Evolutionary conservation across 225 moss, liverwort and hornwort genomes (phyloP).

Genomic region (Antitrichia curtipendula): DNA sequence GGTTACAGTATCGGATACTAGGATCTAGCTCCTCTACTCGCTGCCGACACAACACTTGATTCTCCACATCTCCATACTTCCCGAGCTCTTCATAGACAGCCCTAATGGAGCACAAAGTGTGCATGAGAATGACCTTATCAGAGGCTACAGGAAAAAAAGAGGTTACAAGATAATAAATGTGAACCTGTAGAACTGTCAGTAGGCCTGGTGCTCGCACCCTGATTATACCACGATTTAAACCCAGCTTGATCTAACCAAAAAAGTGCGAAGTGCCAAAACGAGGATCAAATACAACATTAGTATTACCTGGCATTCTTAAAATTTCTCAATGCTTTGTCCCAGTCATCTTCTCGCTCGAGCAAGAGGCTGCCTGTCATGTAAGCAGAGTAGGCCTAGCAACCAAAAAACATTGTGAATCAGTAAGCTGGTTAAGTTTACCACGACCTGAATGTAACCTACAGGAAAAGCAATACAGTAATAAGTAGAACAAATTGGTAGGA

Average conservation of each 20-base stretch:
- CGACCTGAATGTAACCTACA: neutral
- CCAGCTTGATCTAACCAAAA: neutral
- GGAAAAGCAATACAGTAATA: neutral
- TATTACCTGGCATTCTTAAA: slow-evolving; percentile 81
- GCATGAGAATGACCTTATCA: neutral
- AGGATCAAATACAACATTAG: neutral
- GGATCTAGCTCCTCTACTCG: slow-evolving; percentile 88
- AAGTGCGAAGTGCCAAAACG: neutral
- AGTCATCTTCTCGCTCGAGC: slow-evolving; percentile 89
- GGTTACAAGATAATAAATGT: neutral
- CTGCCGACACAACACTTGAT: slow-evolving; percentile 82
- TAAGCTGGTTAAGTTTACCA: neutral
- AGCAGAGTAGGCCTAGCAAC: slow-evolving; percentile 75
- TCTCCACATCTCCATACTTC: slow-evolving; percentile 91
- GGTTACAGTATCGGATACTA: slow-evolving; percentile 74
- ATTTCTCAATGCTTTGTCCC: slow-evolving; percentile 86
- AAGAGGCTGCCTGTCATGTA: slow-evolving; percentile 87
- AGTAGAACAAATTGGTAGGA: neutral
- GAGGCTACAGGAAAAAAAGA: neutral
- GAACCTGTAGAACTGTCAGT: neutral
- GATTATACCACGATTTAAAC: neutral
- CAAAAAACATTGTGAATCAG: neutral
- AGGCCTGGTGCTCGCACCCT: neutral
- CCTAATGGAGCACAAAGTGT: slow-evolving; percentile 14
- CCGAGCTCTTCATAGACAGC: slow-evolving; percentile 82